phyloP scores from a whole-genome alignment of 805 yeast genomes.

The Blastobotrys robertii region DNA sequence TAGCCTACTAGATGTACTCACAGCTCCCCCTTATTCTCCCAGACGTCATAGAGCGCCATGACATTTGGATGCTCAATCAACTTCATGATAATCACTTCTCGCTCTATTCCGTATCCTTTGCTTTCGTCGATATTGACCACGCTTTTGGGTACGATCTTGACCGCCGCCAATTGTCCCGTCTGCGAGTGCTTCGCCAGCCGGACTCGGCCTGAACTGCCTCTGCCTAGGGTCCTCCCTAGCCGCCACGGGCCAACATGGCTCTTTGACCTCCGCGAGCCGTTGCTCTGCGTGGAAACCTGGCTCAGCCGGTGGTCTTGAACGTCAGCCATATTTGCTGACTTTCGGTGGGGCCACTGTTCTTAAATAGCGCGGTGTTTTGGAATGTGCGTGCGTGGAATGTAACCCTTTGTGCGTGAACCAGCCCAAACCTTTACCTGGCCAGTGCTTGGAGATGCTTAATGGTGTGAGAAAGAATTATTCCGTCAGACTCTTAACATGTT shows the following conservation, averaged over 20 bases:
- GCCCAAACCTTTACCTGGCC: too few relatives aligned
- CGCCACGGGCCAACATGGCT: constrained; percentile 92
- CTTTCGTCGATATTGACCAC: constrained; percentile 32
- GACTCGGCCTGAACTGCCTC: constrained; percentile 96
- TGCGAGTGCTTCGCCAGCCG: constrained; percentile 78
- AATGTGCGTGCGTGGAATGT: too few relatives aligned
- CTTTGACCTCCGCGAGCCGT: constrained; percentile 33
- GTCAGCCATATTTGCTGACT: not conserved
- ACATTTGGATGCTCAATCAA: constrained; percentile 88
- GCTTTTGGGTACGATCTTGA: constrained; percentile 88
- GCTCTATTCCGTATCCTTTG: constrained; percentile 82
- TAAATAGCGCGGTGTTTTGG: too few relatives aligned
- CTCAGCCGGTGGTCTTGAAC: constrained; percentile 33
- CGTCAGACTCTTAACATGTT: not conserved
- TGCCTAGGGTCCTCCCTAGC: constrained; percentile 84
- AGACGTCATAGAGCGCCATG: constrained; percentile 87
- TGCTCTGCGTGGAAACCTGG: constrained; percentile 29
- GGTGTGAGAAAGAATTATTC: too few relatives aligned
- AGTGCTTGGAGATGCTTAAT: too few relatives aligned
- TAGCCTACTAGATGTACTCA: constrained; percentile 9
- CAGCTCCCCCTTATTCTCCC: constrained; percentile 92
- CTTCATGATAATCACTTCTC: constrained; percentile 97
- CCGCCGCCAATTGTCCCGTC: constrained; percentile 89
- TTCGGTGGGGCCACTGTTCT: constrained; percentile 14
- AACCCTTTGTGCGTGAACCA: too few relatives aligned